A percentile compares a stretch with the other conserved stretches of the same genome.
Evolutionary conservation across 192 early-diverging fungal species (phyloP).

Genomic region (Coemansia umbellata): DNA sequence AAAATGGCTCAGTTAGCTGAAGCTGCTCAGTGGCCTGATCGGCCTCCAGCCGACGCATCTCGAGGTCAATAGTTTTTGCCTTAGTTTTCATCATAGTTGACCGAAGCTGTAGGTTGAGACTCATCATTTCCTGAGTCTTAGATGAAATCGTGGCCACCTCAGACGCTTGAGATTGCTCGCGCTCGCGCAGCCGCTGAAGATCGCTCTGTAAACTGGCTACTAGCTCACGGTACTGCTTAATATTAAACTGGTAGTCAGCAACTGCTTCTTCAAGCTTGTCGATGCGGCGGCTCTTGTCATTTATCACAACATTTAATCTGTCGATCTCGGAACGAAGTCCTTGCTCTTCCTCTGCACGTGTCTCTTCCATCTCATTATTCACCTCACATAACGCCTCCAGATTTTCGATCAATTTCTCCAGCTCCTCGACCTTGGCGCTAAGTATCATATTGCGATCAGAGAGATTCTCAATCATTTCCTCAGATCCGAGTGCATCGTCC

Average conservation of each 20-base stretch:
- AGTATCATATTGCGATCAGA: slow-evolving; percentile 80
- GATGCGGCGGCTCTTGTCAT: slow-evolving; percentile 58
- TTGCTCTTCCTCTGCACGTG: slow-evolving; percentile 83
- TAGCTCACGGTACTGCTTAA: slow-evolving; percentile 81
- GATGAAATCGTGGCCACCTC: slow-evolving; percentile 57
- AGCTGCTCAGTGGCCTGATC: slow-evolving; percentile 74
- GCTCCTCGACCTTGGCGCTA: slow-evolving; percentile 68
- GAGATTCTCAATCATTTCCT: slow-evolving; percentile 80
- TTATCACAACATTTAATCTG: slow-evolving; percentile 64
- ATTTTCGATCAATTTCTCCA: slow-evolving; percentile 74
- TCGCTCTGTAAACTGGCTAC: slow-evolving; percentile 74
- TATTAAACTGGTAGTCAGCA: slow-evolving; percentile 82
- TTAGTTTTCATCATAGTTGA: slow-evolving; percentile 76
- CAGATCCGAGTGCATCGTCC: slow-evolving; percentile 77
- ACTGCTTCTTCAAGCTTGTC: slow-evolving; percentile 72
- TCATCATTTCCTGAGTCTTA: slow-evolving; percentile 77
- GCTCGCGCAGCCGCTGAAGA: slow-evolving; percentile 65
- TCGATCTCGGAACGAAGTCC: slow-evolving; percentile 76
- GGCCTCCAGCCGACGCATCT: slow-evolving; percentile 82
- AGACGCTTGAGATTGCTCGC: slow-evolving; percentile 58
- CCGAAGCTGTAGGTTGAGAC: slow-evolving; percentile 76
- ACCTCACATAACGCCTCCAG: slow-evolving; percentile 86
- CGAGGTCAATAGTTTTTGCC: slow-evolving; percentile 87
- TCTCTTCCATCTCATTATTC: slow-evolving; percentile 91
- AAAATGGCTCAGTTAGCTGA: slow-evolving; percentile 59